Evolutionary conservation across 2,329 filamentous ascomycete species (phyloP).

Genomic region (Colletotrichum costaricense): DNA sequence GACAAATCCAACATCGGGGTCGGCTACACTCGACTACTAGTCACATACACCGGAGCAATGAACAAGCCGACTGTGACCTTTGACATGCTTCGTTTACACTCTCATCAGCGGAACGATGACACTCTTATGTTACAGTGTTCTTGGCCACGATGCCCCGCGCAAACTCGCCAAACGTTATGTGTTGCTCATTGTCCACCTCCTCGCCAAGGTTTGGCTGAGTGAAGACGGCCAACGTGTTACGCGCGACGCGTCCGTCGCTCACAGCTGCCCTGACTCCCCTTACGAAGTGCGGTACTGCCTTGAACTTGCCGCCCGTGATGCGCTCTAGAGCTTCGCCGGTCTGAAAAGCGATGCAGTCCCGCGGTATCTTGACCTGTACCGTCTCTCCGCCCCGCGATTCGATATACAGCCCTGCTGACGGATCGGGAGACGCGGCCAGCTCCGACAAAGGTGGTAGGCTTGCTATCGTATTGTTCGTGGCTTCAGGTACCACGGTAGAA

Average conservation of each 20-base stretch:
- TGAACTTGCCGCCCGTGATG: slow-evolving; percentile 92
- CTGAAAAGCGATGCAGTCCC: slow-evolving; percentile 94
- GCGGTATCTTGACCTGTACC: slow-evolving; percentile 92
- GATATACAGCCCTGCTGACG: slow-evolving; percentile 92
- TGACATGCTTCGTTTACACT: neutral
- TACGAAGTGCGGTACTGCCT: slow-evolving; percentile 96
- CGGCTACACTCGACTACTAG: neutral
- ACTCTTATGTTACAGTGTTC: slow-evolving; percentile 60
- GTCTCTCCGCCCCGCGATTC: slow-evolving; percentile 83
- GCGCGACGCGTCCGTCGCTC: slow-evolving; percentile 67
- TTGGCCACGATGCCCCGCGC: slow-evolving; percentile 71
- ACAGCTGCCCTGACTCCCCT: slow-evolving; percentile 74
- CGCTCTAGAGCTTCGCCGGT: slow-evolving; percentile 92
- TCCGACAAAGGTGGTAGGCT: slow-evolving; percentile 71
- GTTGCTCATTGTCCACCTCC: slow-evolving; percentile 75
- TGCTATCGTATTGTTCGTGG: slow-evolving; percentile 40
- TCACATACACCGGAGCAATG: neutral
- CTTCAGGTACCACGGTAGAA: slow-evolving; percentile 46
- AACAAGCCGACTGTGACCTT: neutral
- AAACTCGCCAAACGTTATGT: slow-evolving; percentile 81
- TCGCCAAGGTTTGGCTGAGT: slow-evolving; percentile 94
- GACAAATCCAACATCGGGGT: neutral
- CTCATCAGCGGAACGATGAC: neutral
- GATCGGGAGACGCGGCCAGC: slow-evolving; percentile 81
- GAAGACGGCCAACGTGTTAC: slow-evolving; percentile 95